Evolutionary conservation across 164 flowering plant genomes (phyloP).

Genomic region (Piper betle): DNA sequence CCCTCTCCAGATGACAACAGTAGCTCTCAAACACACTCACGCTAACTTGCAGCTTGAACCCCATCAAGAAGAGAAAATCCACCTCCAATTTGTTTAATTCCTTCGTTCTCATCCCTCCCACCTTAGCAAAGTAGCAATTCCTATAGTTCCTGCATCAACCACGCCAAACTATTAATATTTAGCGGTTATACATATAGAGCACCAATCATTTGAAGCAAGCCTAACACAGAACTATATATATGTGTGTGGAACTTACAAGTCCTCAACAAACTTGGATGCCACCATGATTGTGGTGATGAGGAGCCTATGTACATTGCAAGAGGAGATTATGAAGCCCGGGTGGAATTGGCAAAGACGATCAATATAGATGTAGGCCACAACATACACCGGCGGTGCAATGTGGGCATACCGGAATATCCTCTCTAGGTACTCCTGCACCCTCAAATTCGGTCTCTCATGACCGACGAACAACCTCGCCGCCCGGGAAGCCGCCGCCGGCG

Average conservation of each 20-base stretch:
- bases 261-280: constrained; percentile 88
- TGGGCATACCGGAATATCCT: constrained; percentile 67
- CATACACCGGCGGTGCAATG: constrained; percentile 65
- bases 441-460: constrained; percentile 51
- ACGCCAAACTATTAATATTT: no score
- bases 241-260: constrained; percentile 43
- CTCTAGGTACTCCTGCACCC: constrained; percentile 62
- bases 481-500: constrained; percentile 12
- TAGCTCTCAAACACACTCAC: constrained; percentile 84
- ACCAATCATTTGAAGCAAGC: no score
- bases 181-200: no score
- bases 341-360: constrained; percentile 66
- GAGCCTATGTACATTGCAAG: constrained; percentile 67
- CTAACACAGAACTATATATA: no score
- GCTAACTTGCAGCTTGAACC: constrained; percentile 74
- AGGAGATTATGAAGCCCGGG: constrained; percentile 46
- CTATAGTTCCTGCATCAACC: constrained; percentile 67
- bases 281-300: constrained; percentile 88
- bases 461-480: constrained; percentile 63
- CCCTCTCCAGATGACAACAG: constrained; percentile 81
- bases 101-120: constrained; percentile 62
- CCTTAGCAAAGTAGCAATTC: constrained; percentile 74
- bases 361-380: constrained; percentile 77
- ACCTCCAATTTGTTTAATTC: constrained; percentile 71
- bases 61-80: constrained; percentile 72